A percentile compares a stretch with the other conserved stretches of the same genome.
phyloP scores from a whole-genome alignment of 495 filamentous ascomycete genomes.

The Aspergillus sclerotioniger region DNA sequence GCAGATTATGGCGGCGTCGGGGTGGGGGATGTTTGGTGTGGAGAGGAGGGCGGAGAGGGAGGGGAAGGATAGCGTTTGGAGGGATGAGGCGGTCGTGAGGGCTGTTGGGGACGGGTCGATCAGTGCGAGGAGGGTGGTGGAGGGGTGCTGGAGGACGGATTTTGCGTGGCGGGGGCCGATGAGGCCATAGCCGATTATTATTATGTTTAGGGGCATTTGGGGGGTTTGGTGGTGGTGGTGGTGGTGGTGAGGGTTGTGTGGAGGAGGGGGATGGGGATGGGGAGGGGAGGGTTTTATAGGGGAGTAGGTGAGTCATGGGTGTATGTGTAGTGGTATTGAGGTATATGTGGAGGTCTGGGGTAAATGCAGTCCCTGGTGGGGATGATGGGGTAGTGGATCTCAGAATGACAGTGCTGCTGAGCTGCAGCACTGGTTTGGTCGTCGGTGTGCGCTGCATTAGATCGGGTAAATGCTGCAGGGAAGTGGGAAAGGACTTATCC shows the following conservation, averaged over 20 bases:
- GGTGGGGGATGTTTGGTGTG: constrained; percentile 18
- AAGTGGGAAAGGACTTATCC: too few relatives aligned
- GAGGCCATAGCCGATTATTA: constrained; percentile 55
- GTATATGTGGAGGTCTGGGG: too few relatives aligned
- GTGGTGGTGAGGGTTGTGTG: neutral
- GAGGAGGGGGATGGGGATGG: neutral
- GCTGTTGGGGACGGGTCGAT: constrained; percentile 48
- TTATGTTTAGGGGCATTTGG: constrained; percentile 24
- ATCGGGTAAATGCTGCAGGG: too few relatives aligned
- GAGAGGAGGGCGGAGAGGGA: constrained; percentile 43
- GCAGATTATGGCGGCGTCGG: constrained; percentile 58
- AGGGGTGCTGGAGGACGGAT: constrained; percentile 45
- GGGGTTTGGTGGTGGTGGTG: neutral
- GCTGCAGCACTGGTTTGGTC: too few relatives aligned
- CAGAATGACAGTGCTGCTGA: too few relatives aligned
- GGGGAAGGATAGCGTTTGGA: constrained; percentile 32
- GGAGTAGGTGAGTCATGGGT: neutral
- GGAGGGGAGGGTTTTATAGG: neutral
- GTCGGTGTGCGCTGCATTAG: too few relatives aligned
- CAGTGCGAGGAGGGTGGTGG: constrained; percentile 47
- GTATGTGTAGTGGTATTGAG: too few relatives aligned
- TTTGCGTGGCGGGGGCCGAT: constrained; percentile 58
- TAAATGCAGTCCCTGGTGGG: too few relatives aligned
- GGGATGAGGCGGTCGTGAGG: constrained; percentile 21
- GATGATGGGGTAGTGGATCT: too few relatives aligned